These are phyloP conservation scores for Rhexocercosporidium sp. DNA, from an alignment of 2,329 filamentous ascomycete species.

Conservation along the genomic window DNA sequence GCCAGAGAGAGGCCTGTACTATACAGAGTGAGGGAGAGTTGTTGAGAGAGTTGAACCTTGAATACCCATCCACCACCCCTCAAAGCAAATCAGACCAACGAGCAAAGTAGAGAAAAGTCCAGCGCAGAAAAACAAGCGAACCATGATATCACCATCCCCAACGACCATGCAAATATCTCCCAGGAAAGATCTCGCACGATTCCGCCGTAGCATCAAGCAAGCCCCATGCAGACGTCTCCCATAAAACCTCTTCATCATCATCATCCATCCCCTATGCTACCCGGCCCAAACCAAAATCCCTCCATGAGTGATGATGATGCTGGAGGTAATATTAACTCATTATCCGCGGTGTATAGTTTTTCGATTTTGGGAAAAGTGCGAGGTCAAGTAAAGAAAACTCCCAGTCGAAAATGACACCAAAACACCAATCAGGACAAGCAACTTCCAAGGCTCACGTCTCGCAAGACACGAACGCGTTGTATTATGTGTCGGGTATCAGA, in stretches of 20 bases:
- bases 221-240: constrained; percentile 9
- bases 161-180: constrained; percentile 10
- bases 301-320: constrained; percentile 16
- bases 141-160: background rate
- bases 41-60: constrained; percentile 3
- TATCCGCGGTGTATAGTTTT: constrained; percentile 30
- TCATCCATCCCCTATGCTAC: constrained; percentile 12
- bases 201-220: background rate
- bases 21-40: constrained; percentile 17
- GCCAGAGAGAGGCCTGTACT: constrained; percentile 13
- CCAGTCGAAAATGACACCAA: constrained; percentile 37
- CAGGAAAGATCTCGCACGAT: background rate
- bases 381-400: constrained; percentile 26
- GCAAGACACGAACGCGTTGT: constrained; percentile 40
- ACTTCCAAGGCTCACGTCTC: constrained; percentile 36
- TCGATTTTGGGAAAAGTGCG: constrained; percentile 29
- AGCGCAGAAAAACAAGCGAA: constrained; percentile 10
- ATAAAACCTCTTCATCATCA: constrained; percentile 1
- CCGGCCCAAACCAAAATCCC: constrained; percentile 16
- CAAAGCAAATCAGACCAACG: background rate
- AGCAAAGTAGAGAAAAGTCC: constrained; percentile 18
- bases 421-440: constrained; percentile 40
- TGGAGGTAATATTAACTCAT: constrained; percentile 34
- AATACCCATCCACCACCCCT: constrained; percentile 8
- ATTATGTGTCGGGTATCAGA: constrained; percentile 66